phyloP scores from a whole-genome alignment of 768 basidiomycete genomes.

The Royoungia palumana region DNA sequence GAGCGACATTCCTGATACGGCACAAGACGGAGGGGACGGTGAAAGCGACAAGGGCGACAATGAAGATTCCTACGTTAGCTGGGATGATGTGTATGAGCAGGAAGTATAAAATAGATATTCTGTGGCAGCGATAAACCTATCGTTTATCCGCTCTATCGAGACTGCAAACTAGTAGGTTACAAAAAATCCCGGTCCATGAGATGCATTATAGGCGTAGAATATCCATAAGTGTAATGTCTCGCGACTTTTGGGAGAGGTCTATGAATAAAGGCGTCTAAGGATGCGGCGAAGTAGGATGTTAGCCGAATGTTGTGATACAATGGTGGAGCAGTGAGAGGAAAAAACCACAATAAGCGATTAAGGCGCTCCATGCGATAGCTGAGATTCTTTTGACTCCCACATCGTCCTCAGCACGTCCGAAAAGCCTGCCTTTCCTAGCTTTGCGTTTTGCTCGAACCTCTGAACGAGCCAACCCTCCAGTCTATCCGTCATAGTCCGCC shows the following conservation, averaged over 20 bases:
- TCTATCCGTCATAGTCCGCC: conserved; percentile 77
- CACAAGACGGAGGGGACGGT: conserved; percentile 24
- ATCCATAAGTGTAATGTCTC: conserved; percentile 28
- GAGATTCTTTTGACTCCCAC: conserved; percentile 67
- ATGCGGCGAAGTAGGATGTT: conserved; percentile 8
- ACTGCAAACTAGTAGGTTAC: background rate
- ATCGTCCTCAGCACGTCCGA: conserved; percentile 80
- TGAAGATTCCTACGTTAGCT: conserved; percentile 32
- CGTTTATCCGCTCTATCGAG: background rate
- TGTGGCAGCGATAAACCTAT: background rate
- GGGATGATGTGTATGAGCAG: conserved; percentile 65
- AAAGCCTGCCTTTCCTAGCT: conserved; percentile 83
- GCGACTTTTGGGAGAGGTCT: conserved; percentile 26
- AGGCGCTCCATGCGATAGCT: conserved; percentile 31
- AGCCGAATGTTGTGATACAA: conserved; percentile 2
- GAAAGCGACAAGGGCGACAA: conserved; percentile 41
- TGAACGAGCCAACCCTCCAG: conserved; percentile 85
- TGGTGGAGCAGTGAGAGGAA: conserved; percentile 3
- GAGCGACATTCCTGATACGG: conserved; percentile 1
- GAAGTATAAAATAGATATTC: conserved; percentile 44
- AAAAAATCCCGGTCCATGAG: conserved; percentile 6
- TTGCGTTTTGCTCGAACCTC: conserved; percentile 90
- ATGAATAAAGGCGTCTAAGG: conserved; percentile 21
- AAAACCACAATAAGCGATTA: conserved; percentile 12
- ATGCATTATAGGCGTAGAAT: conserved; percentile 24